Conservation (phyloP, 257 asterid species). For the Solanum piurae region DNA sequence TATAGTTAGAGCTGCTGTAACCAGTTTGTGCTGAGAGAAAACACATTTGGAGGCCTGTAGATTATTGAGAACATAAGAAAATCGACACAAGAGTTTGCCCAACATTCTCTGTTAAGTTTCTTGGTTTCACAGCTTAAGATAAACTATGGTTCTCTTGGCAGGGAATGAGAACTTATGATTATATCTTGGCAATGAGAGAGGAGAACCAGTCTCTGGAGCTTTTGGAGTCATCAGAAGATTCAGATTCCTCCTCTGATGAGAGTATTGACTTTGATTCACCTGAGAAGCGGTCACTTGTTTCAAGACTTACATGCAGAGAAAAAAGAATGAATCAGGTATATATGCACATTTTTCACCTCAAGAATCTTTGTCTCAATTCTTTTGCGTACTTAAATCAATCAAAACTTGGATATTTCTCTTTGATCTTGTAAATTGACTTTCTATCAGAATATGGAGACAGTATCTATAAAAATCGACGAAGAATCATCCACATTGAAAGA, state of each 20-base stretch:
- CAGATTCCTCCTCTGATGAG: slow-evolving; percentile 70
- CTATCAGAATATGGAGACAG: slow-evolving; percentile 45
- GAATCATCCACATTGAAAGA: slow-evolving; percentile 26
- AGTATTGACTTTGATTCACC: slow-evolving; percentile 44
- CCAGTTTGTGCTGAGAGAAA: not conserved
- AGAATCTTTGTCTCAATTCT: not conserved
- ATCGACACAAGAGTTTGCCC: not conserved
- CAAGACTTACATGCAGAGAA: slow-evolving; percentile 37
- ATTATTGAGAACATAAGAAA: not conserved
- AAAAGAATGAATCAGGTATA: slow-evolving; percentile 42
- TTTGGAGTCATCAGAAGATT: slow-evolving; percentile 60
- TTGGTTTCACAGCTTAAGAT: not conserved
- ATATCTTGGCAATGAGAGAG: slow-evolving; percentile 90
- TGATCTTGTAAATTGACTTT: not conserved
- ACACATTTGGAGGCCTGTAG: not conserved
- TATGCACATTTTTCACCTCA: not conserved
- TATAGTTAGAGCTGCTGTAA: not conserved
- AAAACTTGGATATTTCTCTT: not conserved
- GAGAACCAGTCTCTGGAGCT: slow-evolving; percentile 48
- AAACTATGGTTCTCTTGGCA: slow-evolving; percentile 15
- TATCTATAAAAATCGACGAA: slow-evolving; percentile 72
- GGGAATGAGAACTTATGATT: slow-evolving; percentile 97
- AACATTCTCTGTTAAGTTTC: not conserved
- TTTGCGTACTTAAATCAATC: not conserved
- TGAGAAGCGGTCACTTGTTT: slow-evolving; percentile 33